Evolutionary conservation across 768 basidiomycete species (phyloP), one percentile per base, ranked within the genome.

Genomic region (Phlebiopsis gigantea): DNA sequence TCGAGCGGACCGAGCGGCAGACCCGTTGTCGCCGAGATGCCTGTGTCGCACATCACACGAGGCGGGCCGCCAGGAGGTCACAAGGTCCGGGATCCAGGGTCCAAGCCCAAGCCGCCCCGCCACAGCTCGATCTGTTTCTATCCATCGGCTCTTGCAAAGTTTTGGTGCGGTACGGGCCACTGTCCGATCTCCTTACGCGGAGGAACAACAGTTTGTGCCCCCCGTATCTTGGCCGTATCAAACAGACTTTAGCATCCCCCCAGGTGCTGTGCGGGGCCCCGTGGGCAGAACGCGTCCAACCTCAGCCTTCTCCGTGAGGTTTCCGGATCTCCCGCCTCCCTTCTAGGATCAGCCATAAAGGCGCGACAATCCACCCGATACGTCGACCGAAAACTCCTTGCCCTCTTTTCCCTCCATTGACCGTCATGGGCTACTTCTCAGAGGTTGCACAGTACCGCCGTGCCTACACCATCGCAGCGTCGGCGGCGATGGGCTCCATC

Each of bases 401-500:
- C 17, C 34, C 28, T 48, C 50, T 26, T 21, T 22, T 41, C 24
- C 17, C 34, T 31, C n/a, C 4, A 19, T 24, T n/a, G 47, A 8
- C n/a, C 50, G 15, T 10, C 31, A 51, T 39, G 31, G 31, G 31
- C 30, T 39, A 52, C 49, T 14, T 55, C 19, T 46, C 28, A n/a
- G 58, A 55, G 19, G 25, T 49, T 22, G 28, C 31, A 15, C 67
- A 63, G 30, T 71, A 75, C 61, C 72, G 75, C 45, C 78, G 79
- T 67, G 77, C 78, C 2, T 80, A 80, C 56, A 53, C 70, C 3
- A 70, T 80, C 17, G 72, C 79, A 6, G 51, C 70, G 17, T 77
- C 77, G 12, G 79, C 77, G 0, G 66, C 77, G 1, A 71, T 77
- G 71, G 79, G 77, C 9, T 77, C 76, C 39, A 71, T 80, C 19